Base-by-base conservation (phyloP, 129 eudicot species). In the Chrysanthemum seticuspe region DNA sequence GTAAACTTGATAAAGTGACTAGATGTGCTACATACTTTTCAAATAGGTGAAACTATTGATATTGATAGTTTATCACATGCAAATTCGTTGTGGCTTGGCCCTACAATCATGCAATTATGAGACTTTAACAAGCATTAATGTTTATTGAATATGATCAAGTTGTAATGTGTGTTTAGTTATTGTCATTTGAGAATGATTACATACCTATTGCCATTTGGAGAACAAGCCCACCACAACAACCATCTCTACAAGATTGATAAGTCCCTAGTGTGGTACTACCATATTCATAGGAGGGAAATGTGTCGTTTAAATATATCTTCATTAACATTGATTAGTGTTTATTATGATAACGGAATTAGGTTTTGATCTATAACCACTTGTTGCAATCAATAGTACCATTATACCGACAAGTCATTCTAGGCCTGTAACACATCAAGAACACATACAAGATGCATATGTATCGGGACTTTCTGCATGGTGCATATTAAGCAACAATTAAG, bases 101-200 rank as follows among this genome's bases (percentile, higher is more conserved):
- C 62, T 47, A 65, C 47, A 65, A 16, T 45, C 14, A 27, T 23
- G 59, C 66, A 56, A 64, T 71, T 65, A 78, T 53, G 82, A 47
- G 55, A 65, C 77, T 71, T 71, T 78, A 78, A 63, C 72, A 54
- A 71, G 68, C 77, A 64, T 78, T 64, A 64, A 68, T 68, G 70
- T 51, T 49, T 59, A 68, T 59, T 77, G 64, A 77, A 51, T 69
- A 71, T 7, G 49, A 19, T 62, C 63, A 77, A 62, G 71, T 21
- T 36, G 52, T n/a, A 77, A n/a, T 60, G 61, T 71, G 81, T 62
- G 74, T 53, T 78, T 70, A 51, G 71, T 14, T 51, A 44, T 77
- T 71, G 50, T 71, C 74, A 59, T 58, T 76, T 68, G 75, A 76
- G 62, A n/a, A 62, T 68, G 75, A 76, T 68, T 60, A 67, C 68